Base-by-base conservation (phyloP, 176 grass and related monocot genomes). In the Carex myosuroides region DNA sequence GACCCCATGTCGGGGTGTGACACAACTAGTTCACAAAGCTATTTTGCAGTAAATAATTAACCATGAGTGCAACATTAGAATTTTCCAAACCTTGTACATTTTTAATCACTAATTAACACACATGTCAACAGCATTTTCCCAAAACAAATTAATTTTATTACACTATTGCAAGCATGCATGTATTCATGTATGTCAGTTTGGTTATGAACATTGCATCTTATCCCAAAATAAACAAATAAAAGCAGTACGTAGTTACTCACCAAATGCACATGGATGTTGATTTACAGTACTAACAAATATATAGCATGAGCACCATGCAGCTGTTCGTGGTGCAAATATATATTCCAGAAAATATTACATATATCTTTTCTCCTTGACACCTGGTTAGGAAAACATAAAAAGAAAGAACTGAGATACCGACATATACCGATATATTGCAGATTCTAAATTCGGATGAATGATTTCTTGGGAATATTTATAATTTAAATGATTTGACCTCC, bases 11-110 rank as follows among this genome's bases (percentile, higher is more conserved):
- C 26, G 26, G 1, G 26, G 26, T 26, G 26, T 26, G 26, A 26
- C 26, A 26, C 26, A 26, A 0, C 26, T 71, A 69, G 11, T 52
- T 26, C 9, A 50, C n/a, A 12, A 21, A 46, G 39, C 16, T 44
- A 72, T n/a, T 73, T 65, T 74, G 14, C 69, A 72, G 69, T 48
- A 48, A 72, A 46, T 46, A 44, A 72, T 13, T 48, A 74, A 74
- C 44, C 44, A 52, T 20, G 10, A 74, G 44, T 16, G n/a, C 16
- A 50, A 74, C 70, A 74, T 53, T 52, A 29, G 11, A 74, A 52
- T 74, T 74, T 52, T 52, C 37, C 37, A 5, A 48, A 24, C 8
- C 39, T 22, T 74, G 18, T 52, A 44, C 41, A 44, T 52, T 44
- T 44, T 44, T 8, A 70, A 70, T 42, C 37, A 44, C 70, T 24